A percentile compares a stretch with the other conserved stretches of the same genome.
phyloP scores from a whole-genome alignment of 1,139 yeast species.

The Yamadazyma epiphylla region DNA sequence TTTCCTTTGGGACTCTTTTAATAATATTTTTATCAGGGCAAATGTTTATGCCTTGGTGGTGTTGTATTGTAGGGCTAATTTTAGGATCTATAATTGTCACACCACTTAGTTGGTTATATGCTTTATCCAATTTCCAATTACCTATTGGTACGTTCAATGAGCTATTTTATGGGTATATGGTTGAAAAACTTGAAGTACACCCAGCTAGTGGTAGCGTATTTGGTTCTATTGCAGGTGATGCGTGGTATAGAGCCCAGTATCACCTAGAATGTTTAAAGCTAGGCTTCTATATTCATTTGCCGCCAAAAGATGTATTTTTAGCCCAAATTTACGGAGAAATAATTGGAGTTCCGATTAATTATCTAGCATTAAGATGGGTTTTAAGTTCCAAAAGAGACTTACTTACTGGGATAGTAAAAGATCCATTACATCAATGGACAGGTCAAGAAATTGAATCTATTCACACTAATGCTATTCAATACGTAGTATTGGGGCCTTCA shows the following conservation, averaged over 20 bases:
- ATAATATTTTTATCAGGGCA: conserved; percentile 31
- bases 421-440: conserved; percentile 52
- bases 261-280: conserved; percentile 46
- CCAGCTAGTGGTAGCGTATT: conserved; percentile 49
- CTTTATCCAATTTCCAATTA: conserved; percentile 47
- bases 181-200: conserved; percentile 32
- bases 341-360: conserved; percentile 49
- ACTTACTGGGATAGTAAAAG: conserved; percentile 32
- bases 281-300: conserved; percentile 47
- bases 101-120: conserved; percentile 49
- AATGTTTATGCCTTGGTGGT: conserved; percentile 50
- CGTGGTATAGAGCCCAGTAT: conserved; percentile 52
- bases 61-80: conserved; percentile 38
- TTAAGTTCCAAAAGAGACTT: conserved; percentile 33
- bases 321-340: conserved; percentile 49
- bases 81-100: conserved; percentile 45
- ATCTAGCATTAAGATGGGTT: conserved; percentile 45
- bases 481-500: conserved; percentile 46
- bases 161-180: conserved; percentile 43
- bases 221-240: conserved; percentile 50
- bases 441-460: conserved; percentile 39
- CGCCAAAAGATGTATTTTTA: conserved; percentile 44
- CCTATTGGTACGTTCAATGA: conserved; percentile 53
- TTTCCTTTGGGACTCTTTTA: conserved; percentile 32
- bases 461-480: conserved; percentile 48